These are phyloP conservation scores for Cyberlindnera bimundalis DNA, from an alignment of 805 yeast genomes.

Conservation along the genomic window DNA sequence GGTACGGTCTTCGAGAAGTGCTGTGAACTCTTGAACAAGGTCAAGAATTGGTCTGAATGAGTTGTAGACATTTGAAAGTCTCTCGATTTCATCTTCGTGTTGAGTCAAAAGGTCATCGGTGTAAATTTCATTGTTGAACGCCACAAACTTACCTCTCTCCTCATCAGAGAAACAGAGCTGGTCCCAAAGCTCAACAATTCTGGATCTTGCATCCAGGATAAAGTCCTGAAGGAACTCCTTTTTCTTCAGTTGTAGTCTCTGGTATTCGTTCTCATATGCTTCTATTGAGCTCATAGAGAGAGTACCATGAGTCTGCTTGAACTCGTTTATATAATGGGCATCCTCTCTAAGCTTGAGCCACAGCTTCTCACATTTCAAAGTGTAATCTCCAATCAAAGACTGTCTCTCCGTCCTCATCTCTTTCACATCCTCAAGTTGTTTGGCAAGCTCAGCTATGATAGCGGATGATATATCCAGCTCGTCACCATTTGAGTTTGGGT, in stretches of 20 bases:
- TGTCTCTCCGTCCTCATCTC: conserved; percentile 16
- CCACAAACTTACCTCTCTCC: conserved; percentile 46
- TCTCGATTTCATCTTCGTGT: conserved; percentile 61
- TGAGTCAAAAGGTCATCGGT: conserved; percentile 59
- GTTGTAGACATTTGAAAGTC: conserved; percentile 47
- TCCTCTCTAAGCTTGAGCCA: conserved; percentile 60
- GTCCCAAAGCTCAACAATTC: conserved; percentile 62
- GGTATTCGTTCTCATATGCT: conserved; percentile 52
- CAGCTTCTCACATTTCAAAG: conserved; percentile 41
- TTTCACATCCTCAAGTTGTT: conserved; percentile 12
- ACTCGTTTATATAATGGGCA: conserved; percentile 35
- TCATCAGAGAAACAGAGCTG: conserved; percentile 53
- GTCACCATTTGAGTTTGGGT: neutral
- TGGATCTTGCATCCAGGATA: conserved; percentile 55
- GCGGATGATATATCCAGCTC: conserved; percentile 15
- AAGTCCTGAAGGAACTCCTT: conserved; percentile 64
- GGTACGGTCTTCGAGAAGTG: conserved; percentile 54
- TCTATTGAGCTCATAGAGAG: conserved; percentile 46
- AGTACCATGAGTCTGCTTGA: conserved; percentile 40
- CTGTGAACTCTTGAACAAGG: conserved; percentile 52
- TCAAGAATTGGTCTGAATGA: conserved; percentile 52
- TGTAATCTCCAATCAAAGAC: conserved; percentile 20
- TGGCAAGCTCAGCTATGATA: conserved; percentile 12
- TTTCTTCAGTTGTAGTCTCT: conserved; percentile 56
- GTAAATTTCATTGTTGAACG: conserved; percentile 36